Conservation (phyloP, 768 basidiomycete species). For the Leccinum truebloodii region DNA sequence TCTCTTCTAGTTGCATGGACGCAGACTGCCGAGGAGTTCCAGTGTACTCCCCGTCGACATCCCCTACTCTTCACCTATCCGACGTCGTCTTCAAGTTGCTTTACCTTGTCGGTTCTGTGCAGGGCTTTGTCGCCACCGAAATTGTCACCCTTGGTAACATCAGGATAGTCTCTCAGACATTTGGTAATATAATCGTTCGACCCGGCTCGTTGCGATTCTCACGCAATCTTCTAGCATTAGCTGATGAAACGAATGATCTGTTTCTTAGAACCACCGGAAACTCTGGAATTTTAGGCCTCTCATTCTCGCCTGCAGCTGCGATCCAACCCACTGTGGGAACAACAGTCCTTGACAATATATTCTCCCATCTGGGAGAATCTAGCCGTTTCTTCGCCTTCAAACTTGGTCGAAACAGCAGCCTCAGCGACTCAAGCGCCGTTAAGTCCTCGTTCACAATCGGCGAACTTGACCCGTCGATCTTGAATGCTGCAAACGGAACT, state of each 20-base stretch:
- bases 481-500: constrained; percentile 28
- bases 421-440: constrained; percentile 16
- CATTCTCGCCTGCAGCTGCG: constrained; percentile 49
- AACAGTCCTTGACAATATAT: constrained; percentile 49
- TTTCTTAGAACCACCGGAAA: constrained; percentile 46
- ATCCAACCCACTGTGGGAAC: constrained; percentile 45
- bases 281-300: constrained; percentile 58
- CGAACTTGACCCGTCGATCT: constrained; percentile 39
- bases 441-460: constrained; percentile 55
- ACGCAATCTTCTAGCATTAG: constrained; percentile 39
- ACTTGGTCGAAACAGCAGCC: constrained; percentile 39
- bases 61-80: constrained; percentile 33
- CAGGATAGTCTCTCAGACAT: constrained; percentile 46
- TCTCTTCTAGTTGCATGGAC: constrained; percentile 44
- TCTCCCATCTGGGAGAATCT: constrained; percentile 41
- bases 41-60: constrained; percentile 39
- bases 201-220: neutral
- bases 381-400: constrained; percentile 52
- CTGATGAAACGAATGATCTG: constrained; percentile 43
- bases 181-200: constrained; percentile 37
- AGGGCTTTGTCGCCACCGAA: constrained; percentile 53
- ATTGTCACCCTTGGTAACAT: constrained; percentile 46
- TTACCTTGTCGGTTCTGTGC: constrained; percentile 56
- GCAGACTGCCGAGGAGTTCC: constrained; percentile 47
- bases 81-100: constrained; percentile 41